A percentile compares a stretch with the other conserved stretches of the same genome.
phyloP scores from a whole-genome alignment of 2,329 filamentous ascomycete species.

The Daldinia eschscholtzii region DNA sequence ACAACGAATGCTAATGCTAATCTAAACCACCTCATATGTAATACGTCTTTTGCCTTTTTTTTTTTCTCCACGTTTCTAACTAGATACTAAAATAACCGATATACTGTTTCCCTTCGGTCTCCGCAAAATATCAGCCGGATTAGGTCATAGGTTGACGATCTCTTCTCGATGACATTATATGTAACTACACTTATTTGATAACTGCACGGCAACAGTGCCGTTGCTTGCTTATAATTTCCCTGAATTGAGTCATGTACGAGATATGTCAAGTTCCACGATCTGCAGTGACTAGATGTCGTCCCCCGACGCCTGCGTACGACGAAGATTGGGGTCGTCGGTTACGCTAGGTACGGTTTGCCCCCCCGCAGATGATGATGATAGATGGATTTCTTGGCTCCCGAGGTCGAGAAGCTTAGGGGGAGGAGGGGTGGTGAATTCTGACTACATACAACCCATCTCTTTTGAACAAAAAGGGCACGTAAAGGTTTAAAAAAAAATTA shows the following conservation, averaged over 20 bases:
- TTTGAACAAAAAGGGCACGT: no score
- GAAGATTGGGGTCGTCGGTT: slow-evolving; percentile 5
- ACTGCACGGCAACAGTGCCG: background rate
- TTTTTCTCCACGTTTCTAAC: background rate
- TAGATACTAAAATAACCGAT: background rate
- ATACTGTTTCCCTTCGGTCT: background rate
- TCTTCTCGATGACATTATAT: slow-evolving; percentile 20
- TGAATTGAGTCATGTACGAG: slow-evolving; percentile 6
- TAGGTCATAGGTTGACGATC: slow-evolving; percentile 29
- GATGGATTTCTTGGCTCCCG: no score
- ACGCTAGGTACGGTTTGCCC: background rate
- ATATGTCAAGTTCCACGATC: slow-evolving; percentile 29
- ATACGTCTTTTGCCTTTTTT: background rate
- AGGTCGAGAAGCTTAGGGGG: no score
- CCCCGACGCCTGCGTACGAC: slow-evolving; percentile 13
- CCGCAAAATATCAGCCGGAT: slow-evolving; percentile 23
- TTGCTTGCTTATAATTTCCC: background rate
- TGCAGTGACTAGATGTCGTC: slow-evolving; percentile 12
- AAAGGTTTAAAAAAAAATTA: no score
- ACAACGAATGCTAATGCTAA: no score
- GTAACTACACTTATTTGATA: background rate
- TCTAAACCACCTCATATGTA: background rate
- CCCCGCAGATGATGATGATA: background rate
- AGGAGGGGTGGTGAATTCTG: no score
- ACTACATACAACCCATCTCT: no score